Evolutionary conservation across 2,329 filamentous ascomycete genomes (phyloP).

Genomic region (Trichoderma lentiforme): DNA sequence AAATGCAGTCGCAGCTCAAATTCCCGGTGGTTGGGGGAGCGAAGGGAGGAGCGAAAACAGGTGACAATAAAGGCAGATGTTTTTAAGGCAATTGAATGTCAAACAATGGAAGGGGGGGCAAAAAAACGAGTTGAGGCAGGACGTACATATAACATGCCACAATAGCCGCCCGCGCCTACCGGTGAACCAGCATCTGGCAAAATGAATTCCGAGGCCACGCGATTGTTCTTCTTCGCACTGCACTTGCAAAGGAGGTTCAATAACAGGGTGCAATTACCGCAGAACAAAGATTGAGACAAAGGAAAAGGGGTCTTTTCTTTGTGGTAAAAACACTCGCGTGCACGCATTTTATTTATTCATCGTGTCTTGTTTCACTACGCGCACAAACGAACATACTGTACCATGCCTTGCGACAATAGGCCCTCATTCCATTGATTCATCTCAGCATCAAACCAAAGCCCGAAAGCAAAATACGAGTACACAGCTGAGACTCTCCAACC

Average conservation of each 20-base stretch:
- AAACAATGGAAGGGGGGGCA: neutral
- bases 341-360: neutral
- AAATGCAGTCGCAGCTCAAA: neutral
- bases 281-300: neutral
- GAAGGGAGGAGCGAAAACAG: neutral
- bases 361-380: neutral
- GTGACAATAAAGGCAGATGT: neutral
- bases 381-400: neutral
- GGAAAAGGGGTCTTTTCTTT: neutral
- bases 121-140: slow-evolving; percentile 1
- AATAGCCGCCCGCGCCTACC: slow-evolving; percentile 14
- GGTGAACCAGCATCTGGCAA: slow-evolving; percentile 7
- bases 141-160: slow-evolving; percentile 7
- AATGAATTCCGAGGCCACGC: neutral
- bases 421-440: neutral
- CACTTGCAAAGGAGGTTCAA: neutral
- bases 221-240: neutral
- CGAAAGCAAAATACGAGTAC: neutral
- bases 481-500: neutral
- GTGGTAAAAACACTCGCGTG: neutral
- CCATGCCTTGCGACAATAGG: neutral
- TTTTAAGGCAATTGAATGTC: neutral
- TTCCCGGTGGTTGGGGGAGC: too few relatives aligned
- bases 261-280: neutral
- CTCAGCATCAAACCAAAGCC: neutral